phyloP scores from a whole-genome alignment of 1,284 basidiomycete genomes.

The Tylopilus orsonianus region DNA sequence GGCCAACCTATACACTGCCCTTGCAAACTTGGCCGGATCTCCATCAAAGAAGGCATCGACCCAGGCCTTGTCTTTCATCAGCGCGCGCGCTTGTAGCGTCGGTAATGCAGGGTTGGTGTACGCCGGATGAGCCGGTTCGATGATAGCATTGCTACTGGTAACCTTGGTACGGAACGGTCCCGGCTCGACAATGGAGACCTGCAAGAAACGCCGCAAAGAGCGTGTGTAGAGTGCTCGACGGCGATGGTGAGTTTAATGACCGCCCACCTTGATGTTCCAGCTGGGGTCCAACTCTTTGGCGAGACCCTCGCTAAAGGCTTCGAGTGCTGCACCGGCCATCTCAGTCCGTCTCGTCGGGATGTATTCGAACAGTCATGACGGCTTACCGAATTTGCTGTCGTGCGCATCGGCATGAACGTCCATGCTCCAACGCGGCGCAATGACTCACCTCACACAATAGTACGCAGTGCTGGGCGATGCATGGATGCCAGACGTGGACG shows the following conservation, averaged over 20 bases:
- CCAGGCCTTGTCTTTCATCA: too few relatives aligned
- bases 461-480: constrained; percentile 4
- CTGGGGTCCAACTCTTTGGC: constrained; percentile 17
- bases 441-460: constrained; percentile 23
- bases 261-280: constrained; percentile 27
- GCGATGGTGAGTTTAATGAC: not conserved
- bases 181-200: constrained; percentile 27
- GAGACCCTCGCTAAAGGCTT: constrained; percentile 20
- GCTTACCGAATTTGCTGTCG: constrained; percentile 23
- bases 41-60: too few relatives aligned
- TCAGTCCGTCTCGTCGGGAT: not conserved
- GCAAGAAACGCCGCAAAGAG: not conserved
- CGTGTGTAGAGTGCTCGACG: not conserved
- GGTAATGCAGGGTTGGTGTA: constrained; percentile 18
- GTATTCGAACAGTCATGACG: not conserved
- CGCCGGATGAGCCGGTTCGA: constrained; percentile 15
- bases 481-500: constrained; percentile 17
- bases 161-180: constrained; percentile 26
- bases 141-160: not conserved
- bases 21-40: not conserved
- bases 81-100: constrained; percentile 9
- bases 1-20: constrained; percentile 20
- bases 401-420: not conserved
- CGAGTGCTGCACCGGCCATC: constrained; percentile 15
- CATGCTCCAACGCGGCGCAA: not conserved